phyloP scores from a whole-genome alignment of 768 basidiomycete genomes.

The Suillus luteus region DNA sequence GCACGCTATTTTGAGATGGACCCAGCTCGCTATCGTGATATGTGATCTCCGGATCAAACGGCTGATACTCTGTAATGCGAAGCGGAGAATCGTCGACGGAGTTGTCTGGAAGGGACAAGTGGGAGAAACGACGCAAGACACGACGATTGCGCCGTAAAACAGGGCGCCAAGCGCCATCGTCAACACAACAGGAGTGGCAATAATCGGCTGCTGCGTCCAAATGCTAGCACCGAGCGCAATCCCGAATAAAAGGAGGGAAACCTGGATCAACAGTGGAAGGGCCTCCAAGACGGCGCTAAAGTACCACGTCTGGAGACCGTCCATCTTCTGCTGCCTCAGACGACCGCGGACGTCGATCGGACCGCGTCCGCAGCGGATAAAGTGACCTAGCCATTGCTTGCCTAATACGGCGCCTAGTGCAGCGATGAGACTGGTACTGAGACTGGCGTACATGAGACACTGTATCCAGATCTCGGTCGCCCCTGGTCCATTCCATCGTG shows the following conservation, averaged over 20 bases:
- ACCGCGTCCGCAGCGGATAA: slow-evolving; percentile 20
- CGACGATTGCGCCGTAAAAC: background rate
- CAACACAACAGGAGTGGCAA: slow-evolving; percentile 3
- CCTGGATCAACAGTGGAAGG: slow-evolving; percentile 16
- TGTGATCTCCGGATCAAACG: background rate
- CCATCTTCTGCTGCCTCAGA: slow-evolving; percentile 12
- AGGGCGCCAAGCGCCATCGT: slow-evolving; percentile 6
- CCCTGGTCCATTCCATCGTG: slow-evolving; percentile 17
- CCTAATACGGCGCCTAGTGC: slow-evolving; percentile 28
- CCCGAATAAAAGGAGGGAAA: slow-evolving; percentile 16
- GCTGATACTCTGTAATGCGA: background rate
- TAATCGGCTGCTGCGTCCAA: slow-evolving; percentile 11
- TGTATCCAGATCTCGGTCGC: slow-evolving; percentile 15
- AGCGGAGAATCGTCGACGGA: background rate
- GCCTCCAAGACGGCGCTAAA: slow-evolving; percentile 15
- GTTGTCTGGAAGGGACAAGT: slow-evolving; percentile 12
- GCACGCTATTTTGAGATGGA: background rate
- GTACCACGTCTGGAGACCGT: slow-evolving; percentile 17
- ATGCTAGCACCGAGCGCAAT: slow-evolving; percentile 13
- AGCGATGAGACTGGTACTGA: slow-evolving; percentile 26
- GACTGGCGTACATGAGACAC: slow-evolving; percentile 25
- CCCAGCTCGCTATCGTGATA: background rate
- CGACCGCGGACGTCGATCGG: slow-evolving; percentile 22
- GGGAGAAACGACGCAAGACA: slow-evolving; percentile 11
- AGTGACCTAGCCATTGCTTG: slow-evolving; percentile 31